Conservation (phyloP, 2,329 filamentous ascomycete genomes). For the Fusarium mexicanum region DNA sequence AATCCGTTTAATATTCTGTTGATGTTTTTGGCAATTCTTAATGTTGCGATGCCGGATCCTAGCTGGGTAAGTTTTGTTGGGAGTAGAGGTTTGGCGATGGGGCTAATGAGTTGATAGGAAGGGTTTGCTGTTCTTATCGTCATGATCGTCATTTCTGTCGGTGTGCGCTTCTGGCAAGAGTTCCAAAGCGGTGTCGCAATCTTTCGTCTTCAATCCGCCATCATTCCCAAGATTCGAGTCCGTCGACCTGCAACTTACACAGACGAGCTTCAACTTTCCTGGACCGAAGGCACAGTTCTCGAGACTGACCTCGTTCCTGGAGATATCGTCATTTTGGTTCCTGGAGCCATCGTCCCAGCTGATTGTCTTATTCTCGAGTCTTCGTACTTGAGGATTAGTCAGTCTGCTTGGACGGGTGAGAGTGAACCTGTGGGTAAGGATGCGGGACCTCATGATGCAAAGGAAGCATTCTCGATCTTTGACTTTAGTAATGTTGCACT, state of each 20-base stretch:
- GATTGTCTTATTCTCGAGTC: neutral
- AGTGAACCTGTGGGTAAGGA: neutral
- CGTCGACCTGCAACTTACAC: neutral
- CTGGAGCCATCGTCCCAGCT: neutral
- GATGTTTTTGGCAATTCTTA: neutral
- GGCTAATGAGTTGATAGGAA: neutral
- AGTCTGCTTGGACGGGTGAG: conserved; percentile 1
- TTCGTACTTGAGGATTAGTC: neutral
- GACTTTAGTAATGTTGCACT: neutral
- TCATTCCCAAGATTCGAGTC: neutral
- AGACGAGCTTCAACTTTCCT: neutral
- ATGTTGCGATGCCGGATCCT: neutral
- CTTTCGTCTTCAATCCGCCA: neutral
- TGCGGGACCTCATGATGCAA: neutral
- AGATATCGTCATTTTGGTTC: neutral
- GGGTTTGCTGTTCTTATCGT: neutral
- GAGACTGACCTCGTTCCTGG: neutral
- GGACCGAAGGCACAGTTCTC: neutral
- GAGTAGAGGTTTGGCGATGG: neutral
- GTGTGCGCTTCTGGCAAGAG: neutral
- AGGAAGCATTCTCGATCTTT: neutral
- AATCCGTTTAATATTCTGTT: conserved; percentile 1
- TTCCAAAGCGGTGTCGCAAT: neutral
- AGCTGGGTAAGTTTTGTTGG: neutral
- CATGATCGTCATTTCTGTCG: neutral